phyloP scores from a whole-genome alignment of 176 grass and related monocot species.

The Zoysia pacifica region DNA sequence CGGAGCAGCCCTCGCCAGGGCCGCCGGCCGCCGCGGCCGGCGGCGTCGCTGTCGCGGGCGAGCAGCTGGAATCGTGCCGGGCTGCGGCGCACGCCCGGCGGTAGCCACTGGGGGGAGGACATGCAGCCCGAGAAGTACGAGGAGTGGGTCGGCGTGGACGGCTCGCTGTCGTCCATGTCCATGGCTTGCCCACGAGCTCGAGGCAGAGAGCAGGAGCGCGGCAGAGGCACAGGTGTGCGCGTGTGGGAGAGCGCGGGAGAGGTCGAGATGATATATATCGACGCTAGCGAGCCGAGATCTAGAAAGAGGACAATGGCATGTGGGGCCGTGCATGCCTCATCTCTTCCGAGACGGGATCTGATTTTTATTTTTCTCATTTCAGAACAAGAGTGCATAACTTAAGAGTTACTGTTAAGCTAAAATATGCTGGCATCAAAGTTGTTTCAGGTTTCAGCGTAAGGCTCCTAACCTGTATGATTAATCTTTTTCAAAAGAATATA shows the following conservation, averaged over 20 bases:
- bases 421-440: not conserved
- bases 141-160: slow-evolving; percentile 45
- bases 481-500: not conserved
- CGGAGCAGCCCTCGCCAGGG: slow-evolving; percentile 57
- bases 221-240: not conserved
- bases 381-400: not conserved
- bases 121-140: slow-evolving; percentile 70
- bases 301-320: not conserved
- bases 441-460: not conserved
- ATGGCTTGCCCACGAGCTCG: not conserved
- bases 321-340: not conserved
- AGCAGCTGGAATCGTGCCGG: slow-evolving; percentile 70
- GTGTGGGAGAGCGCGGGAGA: not conserved
- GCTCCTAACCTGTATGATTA: slow-evolving; percentile 3
- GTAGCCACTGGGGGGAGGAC: slow-evolving; percentile 64
- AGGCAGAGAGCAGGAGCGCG: not conserved
- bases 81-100: slow-evolving; percentile 52
- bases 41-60: slow-evolving; percentile 21
- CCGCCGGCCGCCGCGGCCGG: slow-evolving; percentile 29
- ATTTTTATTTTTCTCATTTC: not conserved
- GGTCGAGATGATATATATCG: slow-evolving; percentile 27
- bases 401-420: not conserved
- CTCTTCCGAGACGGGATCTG: slow-evolving; percentile 14
- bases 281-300: not conserved
- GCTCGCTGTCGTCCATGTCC: slow-evolving; percentile 67